phyloP scores from a whole-genome alignment of 2,329 filamentous ascomycete genomes.

The Exophiala phaeomuriformis region DNA sequence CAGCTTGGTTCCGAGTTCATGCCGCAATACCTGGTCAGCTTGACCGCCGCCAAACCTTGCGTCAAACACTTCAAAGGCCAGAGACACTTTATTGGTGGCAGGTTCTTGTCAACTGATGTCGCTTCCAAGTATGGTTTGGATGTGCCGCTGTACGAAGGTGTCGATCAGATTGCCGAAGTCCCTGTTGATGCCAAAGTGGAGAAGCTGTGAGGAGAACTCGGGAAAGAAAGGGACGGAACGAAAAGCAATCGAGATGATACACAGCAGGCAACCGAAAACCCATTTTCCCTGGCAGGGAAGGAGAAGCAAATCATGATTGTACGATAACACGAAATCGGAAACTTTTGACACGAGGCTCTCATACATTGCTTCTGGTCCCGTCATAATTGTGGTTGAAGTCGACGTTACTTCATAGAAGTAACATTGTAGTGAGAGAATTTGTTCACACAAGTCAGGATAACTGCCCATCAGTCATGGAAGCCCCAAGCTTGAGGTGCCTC shows the following conservation, averaged over 20 bases:
- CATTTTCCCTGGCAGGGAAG: too few relatives aligned
- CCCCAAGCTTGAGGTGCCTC: too few relatives aligned
- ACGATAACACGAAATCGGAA: too few relatives aligned
- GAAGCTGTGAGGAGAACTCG: slow-evolving; percentile 17
- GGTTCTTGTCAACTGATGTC: slow-evolving; percentile 73
- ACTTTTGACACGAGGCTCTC: too few relatives aligned
- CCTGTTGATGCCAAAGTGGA: slow-evolving; percentile 24
- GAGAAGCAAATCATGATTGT: too few relatives aligned
- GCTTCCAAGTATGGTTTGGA: slow-evolving; percentile 81
- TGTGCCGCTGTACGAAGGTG: slow-evolving; percentile 70
- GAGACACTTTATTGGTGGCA: slow-evolving; percentile 83
- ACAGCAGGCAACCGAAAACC: too few relatives aligned
- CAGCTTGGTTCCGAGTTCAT: slow-evolving; percentile 67
- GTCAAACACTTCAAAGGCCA: slow-evolving; percentile 70
- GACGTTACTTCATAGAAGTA: too few relatives aligned
- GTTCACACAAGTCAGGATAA: too few relatives aligned
- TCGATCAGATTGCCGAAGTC: slow-evolving; percentile 79
- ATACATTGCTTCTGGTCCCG: too few relatives aligned
- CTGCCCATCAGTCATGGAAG: too few relatives aligned
- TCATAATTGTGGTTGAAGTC: too few relatives aligned
- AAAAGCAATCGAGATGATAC: background rate
- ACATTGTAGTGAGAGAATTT: too few relatives aligned
- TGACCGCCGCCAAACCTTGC: slow-evolving; percentile 89
- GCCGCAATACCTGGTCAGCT: slow-evolving; percentile 71
- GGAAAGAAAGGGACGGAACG: background rate